Evolutionary conservation across 495 filamentous ascomycete species (phyloP).

Genomic region (Glonium stellatum): DNA sequence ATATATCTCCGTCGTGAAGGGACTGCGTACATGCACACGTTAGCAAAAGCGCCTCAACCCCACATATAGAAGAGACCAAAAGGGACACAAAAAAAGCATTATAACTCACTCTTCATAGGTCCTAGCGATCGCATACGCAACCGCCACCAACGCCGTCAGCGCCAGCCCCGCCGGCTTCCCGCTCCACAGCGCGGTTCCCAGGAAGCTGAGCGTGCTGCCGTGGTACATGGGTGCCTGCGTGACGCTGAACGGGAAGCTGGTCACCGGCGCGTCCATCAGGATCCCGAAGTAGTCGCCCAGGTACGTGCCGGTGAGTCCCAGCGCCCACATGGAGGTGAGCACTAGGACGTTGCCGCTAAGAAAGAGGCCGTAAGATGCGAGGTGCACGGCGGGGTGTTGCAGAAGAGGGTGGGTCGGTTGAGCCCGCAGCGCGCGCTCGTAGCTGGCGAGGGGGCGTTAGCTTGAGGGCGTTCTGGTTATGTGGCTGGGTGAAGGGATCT

Average conservation of each 20-base stretch:
- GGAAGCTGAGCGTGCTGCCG: conserved; percentile 84
- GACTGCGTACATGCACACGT: conserved; percentile 42
- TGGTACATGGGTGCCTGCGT: conserved; percentile 94
- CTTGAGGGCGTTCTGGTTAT: conserved; percentile 2
- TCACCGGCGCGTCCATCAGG: conserved; percentile 89
- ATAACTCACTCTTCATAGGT: conserved; percentile 72
- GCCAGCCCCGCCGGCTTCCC: conserved; percentile 83
- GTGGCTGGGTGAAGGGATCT: too few species aligned
- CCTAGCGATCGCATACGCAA: conserved; percentile 76
- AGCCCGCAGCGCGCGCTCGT: conserved; percentile 64
- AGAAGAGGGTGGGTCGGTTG: conserved; percentile 71
- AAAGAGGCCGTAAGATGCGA: conserved; percentile 61
- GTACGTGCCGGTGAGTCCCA: conserved; percentile 96
- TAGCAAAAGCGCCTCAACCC: background rate
- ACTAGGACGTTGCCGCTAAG: conserved; percentile 76
- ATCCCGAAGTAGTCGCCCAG: conserved; percentile 98
- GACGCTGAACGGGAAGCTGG: conserved; percentile 91
- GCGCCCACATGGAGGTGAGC: conserved; percentile 76
- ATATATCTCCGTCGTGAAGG: conserved; percentile 94
- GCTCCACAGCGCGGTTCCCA: conserved; percentile 80
- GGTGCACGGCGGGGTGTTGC: conserved; percentile 43
- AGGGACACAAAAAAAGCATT: background rate
- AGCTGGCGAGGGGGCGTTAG: conserved; percentile 31
- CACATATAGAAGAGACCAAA: conserved; percentile 7
- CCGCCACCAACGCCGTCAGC: conserved; percentile 65